Evolutionary conservation across 177 flowering plant species (phyloP), one percentile per base, ranked within the genome.

Genomic region (Tripterygium wilfordii): DNA sequence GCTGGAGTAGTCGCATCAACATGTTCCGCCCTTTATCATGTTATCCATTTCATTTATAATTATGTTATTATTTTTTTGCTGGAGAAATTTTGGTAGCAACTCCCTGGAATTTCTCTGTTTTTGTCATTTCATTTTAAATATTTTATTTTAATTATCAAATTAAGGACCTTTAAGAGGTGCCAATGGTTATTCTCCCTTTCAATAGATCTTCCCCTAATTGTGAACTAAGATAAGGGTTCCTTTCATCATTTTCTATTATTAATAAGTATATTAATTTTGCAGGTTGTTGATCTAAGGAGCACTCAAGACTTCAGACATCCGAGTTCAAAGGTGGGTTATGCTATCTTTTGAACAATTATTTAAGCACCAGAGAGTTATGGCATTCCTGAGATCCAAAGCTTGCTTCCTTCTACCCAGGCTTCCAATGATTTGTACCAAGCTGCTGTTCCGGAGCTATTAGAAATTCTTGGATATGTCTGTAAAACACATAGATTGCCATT

Each of bases 221-320:
- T 47, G 20, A 38, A 39, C n/a, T 28, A 15, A 22, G 39, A 0
- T 24, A 17, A 54, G n/a, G 12, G 4, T 21, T 36, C 33, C 48
- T 29, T 10, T 46, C 30, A 19, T 14, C 23, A 29, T 22, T 23
- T 56, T 41, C 24, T 36, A 5, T n/a, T n/a, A n/a, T 32, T 29
- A 42, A 52, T 18, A 44, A 45, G 24, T 32, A 32, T 31, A 15
- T 42, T 53, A 54, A 13, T 45, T n/a, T 64, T 67, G 56, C 82
- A 91, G 96, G 85, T 92, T 65, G 92, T 88, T 71, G 76, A 91
- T 66, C 83, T 91, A 26, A 68, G 74, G 60, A 78, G 90, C 50
- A 67, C 90, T 36, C 77, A 72, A 44, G 65, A 56, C 54, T 52
- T 64, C 47, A 62, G 41, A 55, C 35, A 66, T 36, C 68, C 61